phyloP scores from a whole-genome alignment of 2,329 filamentous ascomycete genomes.

The Microdochium trichocladiopsis region DNA sequence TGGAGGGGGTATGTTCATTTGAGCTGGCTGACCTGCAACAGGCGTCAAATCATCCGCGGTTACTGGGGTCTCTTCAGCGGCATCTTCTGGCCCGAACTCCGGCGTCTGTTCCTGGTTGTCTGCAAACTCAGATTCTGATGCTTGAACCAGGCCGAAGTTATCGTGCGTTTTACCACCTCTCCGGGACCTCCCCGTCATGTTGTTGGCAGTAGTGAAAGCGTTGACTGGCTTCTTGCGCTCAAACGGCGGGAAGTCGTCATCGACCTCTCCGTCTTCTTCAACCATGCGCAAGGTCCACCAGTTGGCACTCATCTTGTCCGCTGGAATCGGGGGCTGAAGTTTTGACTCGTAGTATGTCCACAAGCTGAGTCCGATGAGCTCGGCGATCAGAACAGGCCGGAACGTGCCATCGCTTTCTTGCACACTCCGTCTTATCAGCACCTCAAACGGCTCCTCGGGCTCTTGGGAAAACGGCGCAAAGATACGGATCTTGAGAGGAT shows the following conservation, averaged over 20 bases:
- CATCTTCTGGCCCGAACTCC: constrained; percentile 52
- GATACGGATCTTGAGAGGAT: constrained; percentile 69
- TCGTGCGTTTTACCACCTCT: constrained; percentile 73
- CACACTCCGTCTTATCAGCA: constrained; percentile 62
- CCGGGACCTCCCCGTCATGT: constrained; percentile 53
- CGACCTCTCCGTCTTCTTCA: constrained; percentile 75
- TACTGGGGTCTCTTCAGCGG: constrained; percentile 24
- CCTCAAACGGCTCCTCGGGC: constrained; percentile 59
- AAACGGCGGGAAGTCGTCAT: constrained; percentile 77
- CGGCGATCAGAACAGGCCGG: constrained; percentile 63
- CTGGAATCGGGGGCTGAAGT: constrained; percentile 56
- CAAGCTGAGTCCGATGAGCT: constrained; percentile 74
- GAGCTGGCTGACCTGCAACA: constrained; percentile 37
- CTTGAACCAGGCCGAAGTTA: constrained; percentile 74
- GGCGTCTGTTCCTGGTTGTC: constrained; percentile 65
- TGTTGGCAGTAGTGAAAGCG: constrained; percentile 77
- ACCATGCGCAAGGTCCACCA: constrained; percentile 80
- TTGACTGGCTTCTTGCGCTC: constrained; percentile 67
- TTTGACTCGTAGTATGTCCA: constrained; percentile 76
- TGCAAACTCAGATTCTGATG: constrained; percentile 58
- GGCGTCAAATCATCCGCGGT: constrained; percentile 35
- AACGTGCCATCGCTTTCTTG: constrained; percentile 59
- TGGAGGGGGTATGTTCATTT: constrained; percentile 20
- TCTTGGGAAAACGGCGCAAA: constrained; percentile 66
- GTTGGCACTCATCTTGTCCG: constrained; percentile 68